These are phyloP conservation scores for Trichoderma gamsii DNA, from an alignment of 495 filamentous ascomycete genomes.

Conservation along the genomic window DNA sequence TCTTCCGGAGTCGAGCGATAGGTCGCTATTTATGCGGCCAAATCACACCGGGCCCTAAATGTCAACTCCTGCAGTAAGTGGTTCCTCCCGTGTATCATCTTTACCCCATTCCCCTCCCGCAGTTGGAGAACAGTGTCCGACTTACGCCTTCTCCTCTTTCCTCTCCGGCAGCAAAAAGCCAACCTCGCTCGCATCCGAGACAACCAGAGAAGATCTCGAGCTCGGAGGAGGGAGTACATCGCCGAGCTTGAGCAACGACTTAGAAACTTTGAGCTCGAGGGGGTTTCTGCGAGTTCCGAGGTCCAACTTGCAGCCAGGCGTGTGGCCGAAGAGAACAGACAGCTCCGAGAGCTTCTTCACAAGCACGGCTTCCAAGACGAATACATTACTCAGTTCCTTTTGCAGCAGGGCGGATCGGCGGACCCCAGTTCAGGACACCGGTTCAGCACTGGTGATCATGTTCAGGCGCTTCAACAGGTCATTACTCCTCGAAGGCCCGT, in stretches of 20 bases:
- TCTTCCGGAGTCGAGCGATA: slow-evolving; percentile 15
- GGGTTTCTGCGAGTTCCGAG: slow-evolving; percentile 53
- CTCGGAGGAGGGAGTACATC: slow-evolving; percentile 69
- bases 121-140: neutral
- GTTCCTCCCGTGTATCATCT: neutral
- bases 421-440: neutral
- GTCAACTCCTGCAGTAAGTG: slow-evolving; percentile 16
- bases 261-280: slow-evolving; percentile 50
- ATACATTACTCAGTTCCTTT: slow-evolving; percentile 21
- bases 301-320: slow-evolving; percentile 58
- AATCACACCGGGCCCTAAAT: slow-evolving; percentile 14
- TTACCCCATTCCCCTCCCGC: neutral
- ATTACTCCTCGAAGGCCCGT: slow-evolving; percentile 15
- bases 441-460: neutral
- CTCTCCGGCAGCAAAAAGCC: slow-evolving; percentile 26
- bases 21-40: slow-evolving; percentile 11
- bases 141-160: neutral
- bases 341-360: slow-evolving; percentile 20
- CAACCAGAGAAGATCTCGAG: slow-evolving; percentile 75
- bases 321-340: slow-evolving; percentile 57
- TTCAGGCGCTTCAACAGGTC: slow-evolving; percentile 17
- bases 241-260: slow-evolving; percentile 62
- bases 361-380: slow-evolving; percentile 23
- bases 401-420: slow-evolving; percentile 1
- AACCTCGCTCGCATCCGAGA: slow-evolving; percentile 59